A percentile compares a stretch with the other conserved stretches of the same genome.
phyloP scores from a whole-genome alignment of 257 asterid genomes.

The Leonotis leonurus region DNA sequence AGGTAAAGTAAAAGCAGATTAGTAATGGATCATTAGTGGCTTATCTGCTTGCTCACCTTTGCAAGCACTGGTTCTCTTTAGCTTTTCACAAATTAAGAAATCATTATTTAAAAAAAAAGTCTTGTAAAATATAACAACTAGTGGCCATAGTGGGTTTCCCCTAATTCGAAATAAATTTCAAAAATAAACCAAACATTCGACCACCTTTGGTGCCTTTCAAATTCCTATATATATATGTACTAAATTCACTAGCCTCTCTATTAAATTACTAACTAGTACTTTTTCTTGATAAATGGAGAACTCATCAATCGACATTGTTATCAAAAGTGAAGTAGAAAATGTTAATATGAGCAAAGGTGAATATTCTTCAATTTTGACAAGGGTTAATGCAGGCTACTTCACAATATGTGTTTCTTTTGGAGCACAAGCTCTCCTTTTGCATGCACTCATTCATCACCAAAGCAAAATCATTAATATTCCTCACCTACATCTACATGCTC shows the following conservation, averaged over 20 bases:
- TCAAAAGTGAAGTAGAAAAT: not conserved
- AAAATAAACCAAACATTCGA: too few species aligned
- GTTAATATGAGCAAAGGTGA: not conserved
- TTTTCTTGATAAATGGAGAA: not conserved
- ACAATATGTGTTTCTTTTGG: constrained; percentile 33
- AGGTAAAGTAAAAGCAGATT: not conserved
- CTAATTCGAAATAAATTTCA: too few species aligned
- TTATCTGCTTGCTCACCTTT: not conserved
- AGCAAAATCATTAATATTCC: not conserved
- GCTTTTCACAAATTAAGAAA: not conserved
- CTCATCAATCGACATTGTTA: too few species aligned
- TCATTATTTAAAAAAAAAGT: too few species aligned
- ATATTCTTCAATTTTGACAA: constrained; percentile 17
- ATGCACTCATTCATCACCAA: not conserved
- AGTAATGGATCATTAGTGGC: not conserved
- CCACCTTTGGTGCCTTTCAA: not conserved
- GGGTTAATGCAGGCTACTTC: constrained; percentile 41
- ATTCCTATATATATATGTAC: too few species aligned
- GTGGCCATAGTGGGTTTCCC: not conserved
- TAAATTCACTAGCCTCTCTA: too few species aligned
- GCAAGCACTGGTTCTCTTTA: not conserved
- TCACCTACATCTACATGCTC: not conserved
- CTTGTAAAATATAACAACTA: too few species aligned
- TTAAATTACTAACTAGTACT: too few species aligned
- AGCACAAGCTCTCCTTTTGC: constrained; percentile 30